Conservation (phyloP, 2,329 filamentous ascomycete genomes). For the Colletotrichum chrysophilum region DNA sequence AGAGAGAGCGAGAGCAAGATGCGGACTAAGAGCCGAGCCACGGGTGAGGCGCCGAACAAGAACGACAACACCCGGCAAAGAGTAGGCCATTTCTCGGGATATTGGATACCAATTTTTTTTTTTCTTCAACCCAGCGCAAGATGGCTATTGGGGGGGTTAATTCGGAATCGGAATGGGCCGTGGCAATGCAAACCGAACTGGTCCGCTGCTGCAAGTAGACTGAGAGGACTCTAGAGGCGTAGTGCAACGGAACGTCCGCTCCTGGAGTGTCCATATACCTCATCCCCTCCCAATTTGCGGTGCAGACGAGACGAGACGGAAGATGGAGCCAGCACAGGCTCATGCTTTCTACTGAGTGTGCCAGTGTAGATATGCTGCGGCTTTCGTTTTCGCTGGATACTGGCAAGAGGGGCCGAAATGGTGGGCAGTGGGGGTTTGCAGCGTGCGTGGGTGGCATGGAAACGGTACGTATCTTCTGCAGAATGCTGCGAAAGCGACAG, state of each 20-base stretch:
- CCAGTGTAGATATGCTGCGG: not conserved
- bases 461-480: constrained; percentile 8
- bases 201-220: not conserved
- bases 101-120: not conserved
- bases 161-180: not conserved
- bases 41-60: not conserved
- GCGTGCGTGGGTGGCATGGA: constrained; percentile 10
- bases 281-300: constrained; percentile 5
- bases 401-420: constrained; percentile 2
- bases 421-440: constrained; percentile 14
- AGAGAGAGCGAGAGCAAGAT: not conserved
- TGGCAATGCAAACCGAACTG: not conserved
- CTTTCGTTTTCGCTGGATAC: not conserved
- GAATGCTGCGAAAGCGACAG: not conserved
- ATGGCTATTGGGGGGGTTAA: not conserved
- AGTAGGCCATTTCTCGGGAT: not conserved
- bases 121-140: not conserved
- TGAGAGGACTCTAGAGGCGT: not conserved
- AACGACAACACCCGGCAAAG: not conserved
- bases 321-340: not conserved
- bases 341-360: not conserved
- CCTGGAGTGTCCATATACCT: not conserved
- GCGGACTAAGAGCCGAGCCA: not conserved
- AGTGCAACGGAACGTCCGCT: not conserved
- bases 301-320: not conserved